These are phyloP conservation scores for Puccinia coronata DNA, from an alignment of 1,284 basidiomycete genomes.

Conservation along the genomic window DNA sequence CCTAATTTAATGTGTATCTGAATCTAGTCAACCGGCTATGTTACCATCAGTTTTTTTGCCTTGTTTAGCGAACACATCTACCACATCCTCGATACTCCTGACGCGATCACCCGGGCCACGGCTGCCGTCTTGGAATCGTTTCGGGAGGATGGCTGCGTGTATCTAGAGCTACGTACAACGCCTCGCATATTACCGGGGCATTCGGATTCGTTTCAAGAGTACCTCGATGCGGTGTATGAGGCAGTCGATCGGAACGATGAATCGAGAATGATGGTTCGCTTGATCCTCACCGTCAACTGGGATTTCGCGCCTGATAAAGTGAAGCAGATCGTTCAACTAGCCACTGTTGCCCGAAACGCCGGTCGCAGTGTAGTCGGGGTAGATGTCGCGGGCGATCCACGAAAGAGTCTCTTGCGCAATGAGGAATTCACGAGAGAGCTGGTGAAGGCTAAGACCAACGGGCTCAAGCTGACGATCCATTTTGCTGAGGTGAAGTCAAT, in stretches of 20 bases:
- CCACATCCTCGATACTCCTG: conserved; percentile 24
- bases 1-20: too few relatives aligned
- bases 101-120: conserved; percentile 2
- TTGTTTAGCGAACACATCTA: conserved; percentile 27
- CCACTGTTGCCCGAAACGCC: background rate
- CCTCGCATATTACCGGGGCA: conserved; percentile 1
- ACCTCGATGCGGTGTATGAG: conserved; percentile 22
- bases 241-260: conserved; percentile 16
- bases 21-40: too few relatives aligned
- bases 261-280: conserved; percentile 28
- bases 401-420: background rate
- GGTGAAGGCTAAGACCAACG: background rate
- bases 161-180: conserved; percentile 42
- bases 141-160: conserved; percentile 27
- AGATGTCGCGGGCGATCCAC: conserved; percentile 30
- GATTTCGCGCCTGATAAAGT: conserved; percentile 7
- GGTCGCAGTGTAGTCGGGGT: conserved; percentile 20
- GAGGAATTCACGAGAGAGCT: background rate
- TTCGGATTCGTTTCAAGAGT: conserved; percentile 1
- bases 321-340: conserved; percentile 8
- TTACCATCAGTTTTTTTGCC: conserved; percentile 31
- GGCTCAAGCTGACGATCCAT: conserved; percentile 36
- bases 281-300: conserved; percentile 37
- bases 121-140: conserved; percentile 29
- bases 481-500: conserved; percentile 22